phyloP scores from a whole-genome alignment of 345 rosid genomes.

The Boechera divaricarpa region DNA sequence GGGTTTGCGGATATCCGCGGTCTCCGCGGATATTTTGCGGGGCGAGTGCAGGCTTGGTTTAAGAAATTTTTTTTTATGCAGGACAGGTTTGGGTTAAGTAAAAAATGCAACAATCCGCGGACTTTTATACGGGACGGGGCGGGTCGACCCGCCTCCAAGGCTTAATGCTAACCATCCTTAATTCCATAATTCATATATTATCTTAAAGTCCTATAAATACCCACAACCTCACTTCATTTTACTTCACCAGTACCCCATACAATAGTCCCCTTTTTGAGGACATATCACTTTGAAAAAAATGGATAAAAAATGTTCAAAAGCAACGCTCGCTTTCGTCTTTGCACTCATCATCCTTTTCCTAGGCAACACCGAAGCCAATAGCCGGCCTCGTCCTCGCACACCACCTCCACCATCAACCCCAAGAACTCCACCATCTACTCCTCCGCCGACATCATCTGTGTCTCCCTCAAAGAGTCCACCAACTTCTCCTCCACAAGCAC shows the following conservation, averaged over 20 bases:
- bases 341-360: conserved; percentile 4
- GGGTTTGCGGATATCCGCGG: too few species aligned
- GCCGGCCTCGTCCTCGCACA: not conserved
- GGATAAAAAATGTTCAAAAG: conserved; percentile 16
- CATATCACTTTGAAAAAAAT: not conserved
- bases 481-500: not conserved
- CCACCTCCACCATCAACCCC: conserved; percentile 16
- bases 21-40: too few species aligned
- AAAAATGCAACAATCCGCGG: too few species aligned
- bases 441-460: not conserved
- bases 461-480: too few species aligned
- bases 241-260: conserved; percentile 1
- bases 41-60: too few species aligned
- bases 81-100: too few species aligned
- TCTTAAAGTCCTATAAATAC: conserved; percentile 15
- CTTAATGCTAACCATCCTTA: not conserved
- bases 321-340: conserved; percentile 17
- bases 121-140: too few species aligned
- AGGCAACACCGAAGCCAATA: conserved; percentile 11
- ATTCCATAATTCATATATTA: too few species aligned
- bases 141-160: too few species aligned
- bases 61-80: too few species aligned
- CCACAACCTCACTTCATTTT: not conserved
- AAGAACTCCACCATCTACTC: not conserved
- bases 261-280: not conserved